Conservation (phyloP, 2,329 filamentous ascomycete species). For the Westerdykella aurantiaca region DNA sequence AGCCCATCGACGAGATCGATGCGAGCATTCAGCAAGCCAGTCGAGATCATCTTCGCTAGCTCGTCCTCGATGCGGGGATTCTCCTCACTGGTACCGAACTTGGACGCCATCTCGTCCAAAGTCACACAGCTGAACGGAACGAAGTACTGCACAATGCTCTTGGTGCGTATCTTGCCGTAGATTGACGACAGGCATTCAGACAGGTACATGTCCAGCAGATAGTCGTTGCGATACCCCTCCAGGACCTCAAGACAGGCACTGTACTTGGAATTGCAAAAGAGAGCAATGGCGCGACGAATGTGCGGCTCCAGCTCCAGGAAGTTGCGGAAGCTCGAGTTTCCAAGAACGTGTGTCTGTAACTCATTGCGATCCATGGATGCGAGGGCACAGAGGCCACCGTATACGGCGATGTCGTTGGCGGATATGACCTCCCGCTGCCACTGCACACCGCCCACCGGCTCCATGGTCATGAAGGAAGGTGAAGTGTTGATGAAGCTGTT, state of each 20-base stretch:
- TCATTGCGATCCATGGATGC: constrained; percentile 79
- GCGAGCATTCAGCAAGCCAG: constrained; percentile 65
- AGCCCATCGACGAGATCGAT: constrained; percentile 80
- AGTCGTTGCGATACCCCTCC: constrained; percentile 75
- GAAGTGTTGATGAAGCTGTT: constrained; percentile 62
- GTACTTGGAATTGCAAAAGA: constrained; percentile 89
- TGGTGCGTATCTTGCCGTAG: constrained; percentile 71
- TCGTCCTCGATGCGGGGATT: constrained; percentile 59
- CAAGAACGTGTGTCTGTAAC: constrained; percentile 69
- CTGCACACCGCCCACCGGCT: constrained; percentile 45
- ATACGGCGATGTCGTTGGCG: constrained; percentile 84
- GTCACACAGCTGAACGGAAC: constrained; percentile 85
- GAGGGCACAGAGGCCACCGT: constrained; percentile 83
- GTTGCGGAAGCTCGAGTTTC: constrained; percentile 77
- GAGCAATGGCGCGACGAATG: constrained; percentile 80
- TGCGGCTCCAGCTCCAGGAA: constrained; percentile 93
- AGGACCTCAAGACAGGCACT: constrained; percentile 76
- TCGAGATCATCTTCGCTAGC: constrained; percentile 70
- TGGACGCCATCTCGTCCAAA: constrained; percentile 67
- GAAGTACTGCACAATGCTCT: constrained; percentile 91
- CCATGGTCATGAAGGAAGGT: constrained; percentile 40
- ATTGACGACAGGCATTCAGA: constrained; percentile 65
- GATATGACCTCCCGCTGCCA: constrained; percentile 67
- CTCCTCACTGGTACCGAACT: constrained; percentile 60
- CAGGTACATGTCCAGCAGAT: constrained; percentile 83